These are phyloP conservation scores for Penicillium bovifimosum DNA, from an alignment of 495 filamentous ascomycete species.

Conservation along the genomic window DNA sequence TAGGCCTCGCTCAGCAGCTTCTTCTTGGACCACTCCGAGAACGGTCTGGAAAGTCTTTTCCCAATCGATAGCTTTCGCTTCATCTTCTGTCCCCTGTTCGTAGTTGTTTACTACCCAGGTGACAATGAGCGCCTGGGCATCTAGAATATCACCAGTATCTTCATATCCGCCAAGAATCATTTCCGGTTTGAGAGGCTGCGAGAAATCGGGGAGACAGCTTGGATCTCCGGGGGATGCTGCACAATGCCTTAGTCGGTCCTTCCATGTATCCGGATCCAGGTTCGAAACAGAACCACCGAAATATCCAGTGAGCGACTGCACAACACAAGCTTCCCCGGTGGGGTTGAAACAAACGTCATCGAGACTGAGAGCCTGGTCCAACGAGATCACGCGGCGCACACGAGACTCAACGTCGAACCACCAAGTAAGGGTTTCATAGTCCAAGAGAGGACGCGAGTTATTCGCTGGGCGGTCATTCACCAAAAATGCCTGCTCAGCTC, in stretches of 20 bases:
- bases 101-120: constrained; percentile 97
- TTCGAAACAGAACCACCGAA: constrained; percentile 63
- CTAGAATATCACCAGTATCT: constrained; percentile 58
- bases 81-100: constrained; percentile 61
- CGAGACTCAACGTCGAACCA: constrained; percentile 88
- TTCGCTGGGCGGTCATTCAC: constrained; percentile 72
- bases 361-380: constrained; percentile 55
- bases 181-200: constrained; percentile 76
- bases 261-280: constrained; percentile 62
- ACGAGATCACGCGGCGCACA: constrained; percentile 62
- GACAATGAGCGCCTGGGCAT: constrained; percentile 72
- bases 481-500: constrained; percentile 86
- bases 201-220: constrained; percentile 76
- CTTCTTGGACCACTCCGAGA: constrained; percentile 68
- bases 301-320: constrained; percentile 85
- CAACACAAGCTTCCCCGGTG: constrained; percentile 81
- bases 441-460: constrained; percentile 68
- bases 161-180: constrained; percentile 82
- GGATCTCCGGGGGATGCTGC: constrained; percentile 64
- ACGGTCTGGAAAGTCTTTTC: constrained; percentile 67
- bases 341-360: constrained; percentile 93
- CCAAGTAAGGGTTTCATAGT: constrained; percentile 83
- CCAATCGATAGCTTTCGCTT: constrained; percentile 79
- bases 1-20: constrained; percentile 71
- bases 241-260: constrained; percentile 61